Conservation (phyloP, 2,329 filamentous ascomycete species). For the Trichoderma polysporum region DNA sequence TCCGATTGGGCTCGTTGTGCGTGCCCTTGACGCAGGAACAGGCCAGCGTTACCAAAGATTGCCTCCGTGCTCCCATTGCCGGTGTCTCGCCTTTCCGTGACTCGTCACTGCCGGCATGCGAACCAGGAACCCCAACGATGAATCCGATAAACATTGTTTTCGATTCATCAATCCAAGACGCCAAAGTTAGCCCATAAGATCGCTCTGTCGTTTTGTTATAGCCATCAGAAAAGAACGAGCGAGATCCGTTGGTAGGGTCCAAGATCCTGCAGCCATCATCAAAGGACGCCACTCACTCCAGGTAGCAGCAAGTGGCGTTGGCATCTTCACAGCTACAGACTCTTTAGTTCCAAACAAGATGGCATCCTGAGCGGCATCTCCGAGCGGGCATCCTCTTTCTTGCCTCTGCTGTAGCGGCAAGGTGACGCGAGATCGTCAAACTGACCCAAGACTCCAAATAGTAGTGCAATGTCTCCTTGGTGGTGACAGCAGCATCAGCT, state of each 20-base stretch:
- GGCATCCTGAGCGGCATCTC: not conserved
- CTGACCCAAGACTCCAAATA: not conserved
- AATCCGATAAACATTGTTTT: slow-evolving; percentile 18
- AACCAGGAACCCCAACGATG: slow-evolving; percentile 8
- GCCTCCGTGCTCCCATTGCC: slow-evolving; percentile 5
- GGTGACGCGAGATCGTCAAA: not conserved
- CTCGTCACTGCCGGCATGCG: slow-evolving; percentile 13
- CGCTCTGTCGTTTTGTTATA: not conserved
- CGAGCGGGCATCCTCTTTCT: not conserved
- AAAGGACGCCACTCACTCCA: not conserved
- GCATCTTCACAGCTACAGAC: not conserved
- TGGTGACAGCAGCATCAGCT: not conserved
- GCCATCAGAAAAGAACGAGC: not conserved
- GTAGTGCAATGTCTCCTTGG: not conserved
- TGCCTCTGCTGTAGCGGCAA: not conserved
- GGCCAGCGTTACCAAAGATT: slow-evolving; percentile 1
- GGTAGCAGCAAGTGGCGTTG: not conserved
- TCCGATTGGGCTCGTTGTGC: slow-evolving; percentile 3
- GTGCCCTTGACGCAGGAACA: slow-evolving; percentile 9
- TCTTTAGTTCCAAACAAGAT: not conserved
- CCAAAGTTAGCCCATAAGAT: not conserved
- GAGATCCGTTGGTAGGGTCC: not conserved
- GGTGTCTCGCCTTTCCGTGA: slow-evolving; percentile 2
- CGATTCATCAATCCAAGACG: slow-evolving; percentile 9
- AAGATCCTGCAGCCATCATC: not conserved